Evolutionary conservation across 108 stramenopile species (phyloP).

Genomic region (Pseudonitzschia pungens): DNA sequence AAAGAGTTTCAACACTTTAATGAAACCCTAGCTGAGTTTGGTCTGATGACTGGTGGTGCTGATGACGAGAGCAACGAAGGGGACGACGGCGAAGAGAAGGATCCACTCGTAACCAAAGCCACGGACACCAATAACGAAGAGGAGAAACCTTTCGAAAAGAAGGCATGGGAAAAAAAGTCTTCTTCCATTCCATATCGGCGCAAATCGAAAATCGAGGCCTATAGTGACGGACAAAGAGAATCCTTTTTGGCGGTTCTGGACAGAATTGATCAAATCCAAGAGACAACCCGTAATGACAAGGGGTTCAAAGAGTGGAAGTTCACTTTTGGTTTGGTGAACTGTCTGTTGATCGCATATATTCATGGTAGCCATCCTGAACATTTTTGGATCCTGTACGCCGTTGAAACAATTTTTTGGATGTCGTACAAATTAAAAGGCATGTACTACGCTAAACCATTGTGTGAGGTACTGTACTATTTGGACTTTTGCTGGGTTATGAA

Average conservation of each 20-base stretch:
- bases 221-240: slow-evolving; percentile 30
- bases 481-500: slow-evolving; percentile 69
- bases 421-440: slow-evolving; percentile 35
- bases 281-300: slow-evolving; percentile 24
- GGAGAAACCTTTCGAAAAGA: background rate
- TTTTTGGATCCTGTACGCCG: slow-evolving; percentile 49
- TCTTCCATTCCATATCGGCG: background rate
- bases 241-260: slow-evolving; percentile 44
- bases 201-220: slow-evolving; percentile 4
- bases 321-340: slow-evolving; percentile 51
- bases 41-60: background rate
- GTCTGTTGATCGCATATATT: slow-evolving; percentile 41
- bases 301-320: slow-evolving; percentile 55
- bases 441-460: slow-evolving; percentile 44
- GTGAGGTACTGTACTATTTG: slow-evolving; percentile 48
- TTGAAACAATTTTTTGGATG: slow-evolving; percentile 41
- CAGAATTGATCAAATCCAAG: slow-evolving; percentile 40
- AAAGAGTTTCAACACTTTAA: slow-evolving; percentile 10
- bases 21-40: background rate
- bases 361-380: slow-evolving; percentile 47
- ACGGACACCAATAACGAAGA: background rate
- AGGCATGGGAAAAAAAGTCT: background rate
- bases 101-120: background rate
- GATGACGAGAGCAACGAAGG: slow-evolving; percentile 9
- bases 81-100: background rate